Evolutionary conservation across 2,329 filamentous ascomycete species (phyloP), one percentile per base, ranked within the genome.

Genomic region (Cadophora sp.): DNA sequence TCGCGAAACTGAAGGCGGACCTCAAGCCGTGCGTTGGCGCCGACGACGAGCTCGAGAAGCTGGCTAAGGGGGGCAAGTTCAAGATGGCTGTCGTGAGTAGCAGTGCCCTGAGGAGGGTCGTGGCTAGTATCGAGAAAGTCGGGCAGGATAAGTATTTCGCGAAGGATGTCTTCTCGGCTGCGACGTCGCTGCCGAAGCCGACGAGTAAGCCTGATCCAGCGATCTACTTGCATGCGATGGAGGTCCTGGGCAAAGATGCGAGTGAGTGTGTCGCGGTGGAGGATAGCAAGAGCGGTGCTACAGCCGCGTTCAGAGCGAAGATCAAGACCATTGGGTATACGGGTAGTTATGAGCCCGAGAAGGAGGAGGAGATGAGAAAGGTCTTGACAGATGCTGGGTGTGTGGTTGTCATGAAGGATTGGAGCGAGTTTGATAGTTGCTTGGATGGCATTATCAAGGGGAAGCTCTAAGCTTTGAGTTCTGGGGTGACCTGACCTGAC

Each of bases 201-300:
- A 94, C 92, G 64, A 92, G 89, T 80, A 97, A 97, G 86, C 94
- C 94, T 18, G 92, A 97, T 80, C 94, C 94, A 20, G 92, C 92
- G 72, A 91, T 97, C 80, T 97, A 97, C 83, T 81, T 93, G 71
- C 86, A 90, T 78, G 91, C 94, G 24, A 87, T 94, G 77, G 81
- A 93, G 80, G 82, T 87, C 77, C 84, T 96, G 61, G 90, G 90
- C 69, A 91, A 91, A 80, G 87, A 85, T 74, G 83, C 92, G 1
- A 82, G 83, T 56, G 90, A 96, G 83, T 89, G 87, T 72, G 84
- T 97, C 39, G 91, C 94, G 27, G 87, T 97, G 67, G 94, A 97
- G 84, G 94, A 97, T 83, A 93, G 89, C 84, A 93, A 92, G 85
- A 93, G 90, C 73, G 94, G 94, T 69, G 91, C 92, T 51, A 86